These are phyloP conservation scores for Metarhizium humberi DNA, from an alignment of 2,329 filamentous ascomycete genomes.

Conservation along the genomic window DNA sequence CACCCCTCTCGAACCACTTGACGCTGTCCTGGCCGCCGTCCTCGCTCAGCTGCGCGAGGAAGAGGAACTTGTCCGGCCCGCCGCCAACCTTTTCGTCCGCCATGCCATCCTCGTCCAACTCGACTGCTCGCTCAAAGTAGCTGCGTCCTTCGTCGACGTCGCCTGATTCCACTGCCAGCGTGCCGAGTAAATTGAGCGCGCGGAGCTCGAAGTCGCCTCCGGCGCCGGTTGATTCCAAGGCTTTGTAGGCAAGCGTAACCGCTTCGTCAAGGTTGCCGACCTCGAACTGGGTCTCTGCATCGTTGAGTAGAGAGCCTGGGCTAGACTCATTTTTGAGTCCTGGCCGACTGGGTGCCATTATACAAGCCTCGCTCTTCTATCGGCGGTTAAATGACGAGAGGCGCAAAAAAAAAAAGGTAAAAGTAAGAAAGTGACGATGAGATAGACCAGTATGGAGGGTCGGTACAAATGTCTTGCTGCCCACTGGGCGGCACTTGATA, in stretches of 20 bases:
- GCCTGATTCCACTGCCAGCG: conserved; percentile 74
- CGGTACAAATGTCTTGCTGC: no score
- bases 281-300: conserved; percentile 32
- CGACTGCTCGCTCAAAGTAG: conserved; percentile 64
- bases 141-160: conserved; percentile 66
- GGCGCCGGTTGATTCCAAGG: conserved; percentile 32
- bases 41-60: conserved; percentile 81
- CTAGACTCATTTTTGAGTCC: conserved; percentile 23
- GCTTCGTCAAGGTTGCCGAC: conserved; percentile 33
- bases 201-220: conserved; percentile 46
- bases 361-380: not conserved
- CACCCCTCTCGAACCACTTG: conserved; percentile 60
- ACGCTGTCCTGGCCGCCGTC: conserved; percentile 59
- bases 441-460: not conserved
- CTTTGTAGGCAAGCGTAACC: conserved; percentile 29
- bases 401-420: not conserved
- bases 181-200: conserved; percentile 67
- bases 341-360: conserved; percentile 33
- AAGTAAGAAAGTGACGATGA: not conserved
- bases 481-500: no score
- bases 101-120: conserved; percentile 66
- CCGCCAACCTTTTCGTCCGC: conserved; percentile 64
- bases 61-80: conserved; percentile 88
- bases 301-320: conserved; percentile 22
- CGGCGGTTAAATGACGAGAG: not conserved